phyloP scores from a whole-genome alignment of 805 yeast genomes.

The Suhomyces sp. region DNA sequence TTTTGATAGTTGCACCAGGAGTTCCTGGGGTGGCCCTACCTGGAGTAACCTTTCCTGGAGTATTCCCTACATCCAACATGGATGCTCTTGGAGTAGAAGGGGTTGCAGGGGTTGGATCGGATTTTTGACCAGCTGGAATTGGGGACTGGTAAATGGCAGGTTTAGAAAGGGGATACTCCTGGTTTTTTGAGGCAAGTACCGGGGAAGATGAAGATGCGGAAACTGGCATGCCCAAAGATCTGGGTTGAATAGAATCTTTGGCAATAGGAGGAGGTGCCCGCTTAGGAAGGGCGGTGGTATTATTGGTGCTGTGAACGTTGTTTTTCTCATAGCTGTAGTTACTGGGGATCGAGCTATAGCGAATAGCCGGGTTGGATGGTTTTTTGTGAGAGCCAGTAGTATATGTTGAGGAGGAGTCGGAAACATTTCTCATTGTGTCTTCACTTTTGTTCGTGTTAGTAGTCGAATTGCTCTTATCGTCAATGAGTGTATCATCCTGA shows the following conservation, averaged over 20 bases:
- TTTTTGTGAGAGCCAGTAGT: background rate
- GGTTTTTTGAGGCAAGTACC: background rate
- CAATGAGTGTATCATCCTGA: slow-evolving; percentile 28
- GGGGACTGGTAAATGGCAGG: slow-evolving; percentile 1
- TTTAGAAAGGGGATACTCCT: slow-evolving; percentile 3
- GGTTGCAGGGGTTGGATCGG: slow-evolving; percentile 2
- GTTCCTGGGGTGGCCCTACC: background rate
- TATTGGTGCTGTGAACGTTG: too few species aligned
- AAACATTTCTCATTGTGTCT: background rate
- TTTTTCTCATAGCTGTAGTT: too few species aligned
- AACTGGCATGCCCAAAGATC: background rate
- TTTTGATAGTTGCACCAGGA: background rate
- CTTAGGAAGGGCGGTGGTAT: background rate
- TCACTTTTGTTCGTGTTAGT: slow-evolving; percentile 3
- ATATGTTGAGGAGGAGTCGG: background rate
- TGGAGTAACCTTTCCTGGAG: background rate
- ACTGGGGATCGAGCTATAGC: background rate
- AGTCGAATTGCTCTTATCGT: slow-evolving; percentile 11
- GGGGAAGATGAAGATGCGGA: slow-evolving; percentile 8
- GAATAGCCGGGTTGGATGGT: background rate
- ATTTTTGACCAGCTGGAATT: too few species aligned
- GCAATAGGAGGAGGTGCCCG: background rate
- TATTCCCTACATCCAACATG: background rate
- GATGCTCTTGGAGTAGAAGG: slow-evolving; percentile 2
- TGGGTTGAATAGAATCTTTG: slow-evolving; percentile 1